These are phyloP conservation scores for Penicillium frequentans DNA, from an alignment of 2,329 filamentous ascomycete species.

Conservation along the genomic window DNA sequence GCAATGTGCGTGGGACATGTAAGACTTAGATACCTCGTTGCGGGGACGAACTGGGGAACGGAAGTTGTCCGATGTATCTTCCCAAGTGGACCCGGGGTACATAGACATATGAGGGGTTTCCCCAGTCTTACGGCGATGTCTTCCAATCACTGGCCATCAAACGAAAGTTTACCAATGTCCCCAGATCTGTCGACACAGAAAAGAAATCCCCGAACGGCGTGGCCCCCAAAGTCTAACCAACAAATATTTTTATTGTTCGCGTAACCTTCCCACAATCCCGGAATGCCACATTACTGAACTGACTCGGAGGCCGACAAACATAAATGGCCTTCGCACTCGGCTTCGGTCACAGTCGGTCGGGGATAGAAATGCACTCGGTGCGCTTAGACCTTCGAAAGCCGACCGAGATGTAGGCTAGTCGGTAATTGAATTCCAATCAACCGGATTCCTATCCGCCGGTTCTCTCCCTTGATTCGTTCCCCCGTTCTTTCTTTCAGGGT, in stretches of 20 bases:
- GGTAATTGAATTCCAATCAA: not conserved
- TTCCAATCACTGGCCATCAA: not conserved
- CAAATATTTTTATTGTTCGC: not conserved
- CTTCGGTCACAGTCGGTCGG: not conserved
- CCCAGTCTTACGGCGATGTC: not conserved
- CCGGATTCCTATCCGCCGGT: not conserved
- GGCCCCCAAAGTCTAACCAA: not conserved
- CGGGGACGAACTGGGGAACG: conserved; percentile 2
- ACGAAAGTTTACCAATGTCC: not conserved
- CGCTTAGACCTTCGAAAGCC: not conserved
- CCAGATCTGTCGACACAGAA: not conserved
- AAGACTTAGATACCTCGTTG: not conserved
- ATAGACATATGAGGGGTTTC: not conserved
- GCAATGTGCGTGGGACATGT: not conserved
- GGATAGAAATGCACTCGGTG: not conserved
- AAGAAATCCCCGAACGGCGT: not conserved
- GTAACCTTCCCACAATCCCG: not conserved
- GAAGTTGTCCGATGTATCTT: not conserved
- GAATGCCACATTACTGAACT: not conserved
- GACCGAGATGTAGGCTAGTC: not conserved
- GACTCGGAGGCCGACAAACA: not conserved
- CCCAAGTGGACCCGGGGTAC: not conserved
- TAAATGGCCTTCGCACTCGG: not conserved
- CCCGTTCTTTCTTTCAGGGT: not conserved
- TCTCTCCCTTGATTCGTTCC: not conserved